Evolutionary conservation across 139 green algal species (phyloP), one percentile per base, ranked within the genome.

Genomic region (Tetraselmis striata): DNA sequence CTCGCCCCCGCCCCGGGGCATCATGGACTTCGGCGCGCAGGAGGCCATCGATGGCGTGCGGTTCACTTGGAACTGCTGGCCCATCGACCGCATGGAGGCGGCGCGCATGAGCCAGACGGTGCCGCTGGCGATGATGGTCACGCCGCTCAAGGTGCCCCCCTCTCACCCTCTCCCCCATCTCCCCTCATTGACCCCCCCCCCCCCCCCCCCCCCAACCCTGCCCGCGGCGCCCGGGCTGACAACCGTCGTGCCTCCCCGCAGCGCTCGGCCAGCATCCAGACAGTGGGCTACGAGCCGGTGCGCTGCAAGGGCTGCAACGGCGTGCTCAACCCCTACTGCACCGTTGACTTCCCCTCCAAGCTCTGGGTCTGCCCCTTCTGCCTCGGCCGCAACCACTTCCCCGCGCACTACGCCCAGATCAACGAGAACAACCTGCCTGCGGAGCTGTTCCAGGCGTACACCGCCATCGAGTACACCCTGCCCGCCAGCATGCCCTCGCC

Each of bases 31-130:
- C 77, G 1, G 0, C 30, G 89, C 85, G 32, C 81, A 91, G 26
- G 88, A 92, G 29, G 81, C 85, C 24, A 75, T 80, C 1, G 90
- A 94, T 59, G 90, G 83, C 45, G 82, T 92, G 28, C 84, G 90
- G 22, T 83, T 94, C 23, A 82, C 85, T 1, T 92, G 86, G 86
- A 94, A 94, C 82, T 83, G 91, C 0, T 94, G 90, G 90, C 90
- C 90, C n/a, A 84, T 31, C 26, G 85, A 59, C 30, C 79, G 83
- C 31, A 75, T 93, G 22, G 90, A 94, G 75, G 90, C 90, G 27
- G 76, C 29, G 23, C 78, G 82, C 25, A 45, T 83, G 2, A 5
- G 18, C 11, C 45, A 67, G 45, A 31, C 82, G 1, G 80, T 85
- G 5, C 82, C 82, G 2, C 67, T 85, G 1, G 82, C 31, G 0